Evolutionary conservation across 2,329 filamentous ascomycete species (phyloP), one percentile per base, ranked within the genome.

Genomic region (Xylariales sp.): DNA sequence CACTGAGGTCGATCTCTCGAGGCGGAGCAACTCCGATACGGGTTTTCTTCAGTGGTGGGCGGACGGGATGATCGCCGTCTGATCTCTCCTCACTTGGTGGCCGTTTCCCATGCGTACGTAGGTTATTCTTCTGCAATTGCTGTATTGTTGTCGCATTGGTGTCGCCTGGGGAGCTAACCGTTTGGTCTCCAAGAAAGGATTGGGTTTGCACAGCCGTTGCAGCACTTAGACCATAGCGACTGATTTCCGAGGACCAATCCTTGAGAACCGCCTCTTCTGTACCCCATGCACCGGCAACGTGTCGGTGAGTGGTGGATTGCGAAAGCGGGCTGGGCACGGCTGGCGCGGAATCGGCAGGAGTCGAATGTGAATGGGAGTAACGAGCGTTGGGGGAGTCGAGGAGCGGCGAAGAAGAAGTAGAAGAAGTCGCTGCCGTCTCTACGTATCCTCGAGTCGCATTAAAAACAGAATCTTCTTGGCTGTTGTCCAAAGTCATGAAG

Each of bases 21-120:
- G 73, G 70, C 12, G 71, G 66, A 10, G 64, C 64, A 4, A 70
- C 63, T 38, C 72, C 71, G 21, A 61, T 66, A 37, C 70, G 65
- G 47, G 68, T 57, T 56, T 70, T 77, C 58, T 77, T 78, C 15
- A 42, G 36, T 15, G 56, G 54, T 24, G 56, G 59, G 41, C 46
- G 39, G 27, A 25, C 21, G 18, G 10, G 9, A 19, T 11, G n/a
- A 16, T 39, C 31, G 20, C n/a, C 15, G 14, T 19, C 14, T 15
- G 21, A 21, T 29, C n/a, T 38, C 39, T 35, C 48, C 25, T 39
- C 39, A 24, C 22, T 21, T 20, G 32, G 24, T 47, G 47, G 42
- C 42, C 44, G 38, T 33, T 47, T 34, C 15, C 37, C 42, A 35
- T 31, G 39, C 4, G 35, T 43, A 25, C 38, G 28, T 12, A 31